Percentiles rank a stretch among this genome's conserved stretches.
Conservation (phyloP, 2,329 filamentous ascomycete genomes). For the Colletotrichum filicis region DNA sequence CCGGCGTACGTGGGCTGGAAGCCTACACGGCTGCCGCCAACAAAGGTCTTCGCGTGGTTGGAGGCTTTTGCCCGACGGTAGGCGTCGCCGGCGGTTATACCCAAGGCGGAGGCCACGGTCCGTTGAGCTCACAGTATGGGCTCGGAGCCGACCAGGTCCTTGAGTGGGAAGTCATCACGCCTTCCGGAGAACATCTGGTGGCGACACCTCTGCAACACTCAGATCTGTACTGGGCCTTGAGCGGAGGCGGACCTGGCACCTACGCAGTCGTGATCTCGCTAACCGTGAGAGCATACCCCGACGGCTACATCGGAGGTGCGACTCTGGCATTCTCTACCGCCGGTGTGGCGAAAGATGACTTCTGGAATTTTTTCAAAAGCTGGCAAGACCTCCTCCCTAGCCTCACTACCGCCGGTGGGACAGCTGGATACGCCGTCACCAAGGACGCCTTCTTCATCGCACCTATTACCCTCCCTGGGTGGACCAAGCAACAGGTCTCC, state of each 20-base stretch:
- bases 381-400: too few relatives aligned
- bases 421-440: too few relatives aligned
- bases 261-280: constrained; percentile 58
- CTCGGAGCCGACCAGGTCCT: constrained; percentile 64
- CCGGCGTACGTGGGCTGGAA: constrained; percentile 61
- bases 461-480: too few relatives aligned
- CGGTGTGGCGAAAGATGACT: too few relatives aligned
- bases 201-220: constrained; percentile 54
- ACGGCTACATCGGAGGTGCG: neutral
- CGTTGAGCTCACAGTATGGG: constrained; percentile 56
- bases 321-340: neutral
- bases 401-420: too few relatives aligned
- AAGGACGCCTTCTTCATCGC: too few relatives aligned
- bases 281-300: neutral
- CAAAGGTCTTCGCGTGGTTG: constrained; percentile 54
- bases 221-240: constrained; percentile 67
- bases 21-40: constrained; percentile 52
- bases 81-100: constrained; percentile 65
- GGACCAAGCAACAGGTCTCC: too few relatives aligned
- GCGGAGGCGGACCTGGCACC: constrained; percentile 61
- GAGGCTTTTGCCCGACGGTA: constrained; percentile 60
- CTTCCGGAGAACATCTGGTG: constrained; percentile 51
- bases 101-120: constrained; percentile 64
- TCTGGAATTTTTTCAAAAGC: too few relatives aligned
- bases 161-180: constrained; percentile 59